Conservation (phyloP, 257 asterid species). For the Solanum virginianum region DNA sequence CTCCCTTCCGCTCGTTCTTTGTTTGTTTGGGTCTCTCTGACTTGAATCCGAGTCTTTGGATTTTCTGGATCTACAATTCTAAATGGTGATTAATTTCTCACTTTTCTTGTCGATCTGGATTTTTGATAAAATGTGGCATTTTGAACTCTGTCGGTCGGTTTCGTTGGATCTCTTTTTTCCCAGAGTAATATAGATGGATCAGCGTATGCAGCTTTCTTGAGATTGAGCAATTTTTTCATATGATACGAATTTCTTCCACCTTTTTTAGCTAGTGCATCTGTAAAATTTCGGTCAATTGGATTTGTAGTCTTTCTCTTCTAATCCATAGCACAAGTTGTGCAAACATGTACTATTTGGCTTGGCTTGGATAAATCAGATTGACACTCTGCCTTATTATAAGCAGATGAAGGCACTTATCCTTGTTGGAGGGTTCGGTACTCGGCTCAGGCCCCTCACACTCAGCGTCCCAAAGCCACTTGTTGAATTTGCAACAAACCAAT, state of each 20-base stretch:
- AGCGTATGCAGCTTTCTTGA: no score
- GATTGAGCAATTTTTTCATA: no score
- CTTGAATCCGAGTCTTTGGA: background rate
- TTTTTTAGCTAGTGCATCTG: no score
- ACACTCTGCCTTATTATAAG: background rate
- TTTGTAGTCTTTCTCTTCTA: background rate
- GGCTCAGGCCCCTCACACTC: constrained; percentile 64
- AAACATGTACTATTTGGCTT: background rate
- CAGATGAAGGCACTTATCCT: constrained; percentile 70
- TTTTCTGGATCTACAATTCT: background rate
- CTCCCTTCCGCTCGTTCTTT: background rate
- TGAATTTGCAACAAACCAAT: constrained; percentile 78
- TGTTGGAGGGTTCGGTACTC: constrained; percentile 73
- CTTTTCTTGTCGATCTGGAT: background rate
- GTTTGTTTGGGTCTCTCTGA: background rate
- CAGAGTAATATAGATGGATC: no score
- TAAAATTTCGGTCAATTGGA: no score
- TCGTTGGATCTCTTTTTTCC: no score
- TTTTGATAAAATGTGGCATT: no score
- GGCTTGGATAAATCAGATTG: background rate
- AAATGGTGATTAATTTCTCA: background rate
- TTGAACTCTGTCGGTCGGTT: no score
- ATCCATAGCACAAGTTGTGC: constrained; percentile 9
- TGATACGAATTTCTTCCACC: no score
- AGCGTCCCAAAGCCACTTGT: constrained; percentile 73